Evolutionary conservation across 441 rosid genomes (phyloP).

Genomic region (Adansonia gregorii): DNA sequence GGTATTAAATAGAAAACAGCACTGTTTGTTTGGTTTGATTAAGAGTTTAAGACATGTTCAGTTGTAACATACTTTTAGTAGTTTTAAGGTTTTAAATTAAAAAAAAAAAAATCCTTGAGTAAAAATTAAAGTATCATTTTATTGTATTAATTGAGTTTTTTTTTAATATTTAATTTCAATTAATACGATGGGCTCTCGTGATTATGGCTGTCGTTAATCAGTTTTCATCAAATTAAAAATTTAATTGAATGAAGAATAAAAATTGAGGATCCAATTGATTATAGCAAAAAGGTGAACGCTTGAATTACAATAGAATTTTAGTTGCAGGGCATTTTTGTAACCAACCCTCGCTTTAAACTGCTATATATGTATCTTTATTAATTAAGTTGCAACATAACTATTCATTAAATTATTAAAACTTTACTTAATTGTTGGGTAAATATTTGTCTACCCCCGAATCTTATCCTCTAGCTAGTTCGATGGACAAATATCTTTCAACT

Average conservation of each 20-base stretch:
- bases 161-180: too few relatives aligned
- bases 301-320: too few relatives aligned
- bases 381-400: not conserved
- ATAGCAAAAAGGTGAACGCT: too few relatives aligned
- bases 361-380: not conserved
- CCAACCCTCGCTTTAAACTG: too few relatives aligned
- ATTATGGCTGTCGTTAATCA: not conserved
- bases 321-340: not conserved
- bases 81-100: not conserved
- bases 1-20: not conserved
- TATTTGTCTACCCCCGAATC: not conserved
- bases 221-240: not conserved
- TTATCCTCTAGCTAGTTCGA: not conserved
- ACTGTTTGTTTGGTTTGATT: not conserved
- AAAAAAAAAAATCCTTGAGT: not conserved
- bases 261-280: too few relatives aligned
- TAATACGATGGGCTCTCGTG: not conserved
- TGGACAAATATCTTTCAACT: not conserved
- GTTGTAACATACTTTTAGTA: not conserved
- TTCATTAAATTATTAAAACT: not conserved
- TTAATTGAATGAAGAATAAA: not conserved
- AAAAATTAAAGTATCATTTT: too few relatives aligned
- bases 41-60: not conserved
- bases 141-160: too few relatives aligned
- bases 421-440: constrained; percentile 1